phyloP scores from a whole-genome alignment of 208 protist species.

The Trichomonas vaginalis region DNA sequence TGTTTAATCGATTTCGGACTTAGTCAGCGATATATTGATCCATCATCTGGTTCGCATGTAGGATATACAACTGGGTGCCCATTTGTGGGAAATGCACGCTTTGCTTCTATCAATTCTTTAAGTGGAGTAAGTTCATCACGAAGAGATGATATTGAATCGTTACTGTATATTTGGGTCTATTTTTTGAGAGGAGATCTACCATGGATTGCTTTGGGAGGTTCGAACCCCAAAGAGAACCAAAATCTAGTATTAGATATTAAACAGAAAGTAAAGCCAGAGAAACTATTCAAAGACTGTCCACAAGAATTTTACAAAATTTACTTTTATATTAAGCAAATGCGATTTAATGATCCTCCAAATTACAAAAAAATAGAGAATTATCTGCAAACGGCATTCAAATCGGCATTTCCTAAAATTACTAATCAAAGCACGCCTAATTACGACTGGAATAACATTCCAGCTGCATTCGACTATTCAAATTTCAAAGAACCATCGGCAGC shows the following conservation, averaged over 20 bases:
- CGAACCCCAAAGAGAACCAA: constrained; percentile 49
- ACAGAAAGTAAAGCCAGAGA: neutral
- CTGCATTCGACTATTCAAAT: too few relatives aligned
- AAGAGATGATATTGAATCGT: constrained; percentile 63
- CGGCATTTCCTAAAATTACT: neutral
- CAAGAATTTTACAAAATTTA: neutral
- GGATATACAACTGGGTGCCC: constrained; percentile 62
- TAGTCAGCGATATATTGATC: constrained; percentile 92
- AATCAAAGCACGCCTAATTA: neutral
- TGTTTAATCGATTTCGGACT: constrained; percentile 53
- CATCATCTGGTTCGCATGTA: constrained; percentile 89
- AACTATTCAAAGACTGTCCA: neutral
- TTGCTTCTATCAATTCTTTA: constrained; percentile 96
- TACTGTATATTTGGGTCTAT: constrained; percentile 96
- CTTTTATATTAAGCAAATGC: neutral
- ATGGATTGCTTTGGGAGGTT: constrained; percentile 77
- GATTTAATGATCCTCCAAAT: neutral
- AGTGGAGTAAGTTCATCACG: constrained; percentile 78
- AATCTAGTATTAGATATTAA: constrained; percentile 34
- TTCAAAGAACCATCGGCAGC: too few relatives aligned
- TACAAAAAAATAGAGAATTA: neutral
- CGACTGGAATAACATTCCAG: neutral
- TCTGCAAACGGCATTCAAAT: neutral
- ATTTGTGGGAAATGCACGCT: constrained; percentile 79
- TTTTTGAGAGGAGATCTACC: constrained; percentile 90